Conservation (phyloP, 441 rosid genomes). For the Erodium moschatum region DNA sequence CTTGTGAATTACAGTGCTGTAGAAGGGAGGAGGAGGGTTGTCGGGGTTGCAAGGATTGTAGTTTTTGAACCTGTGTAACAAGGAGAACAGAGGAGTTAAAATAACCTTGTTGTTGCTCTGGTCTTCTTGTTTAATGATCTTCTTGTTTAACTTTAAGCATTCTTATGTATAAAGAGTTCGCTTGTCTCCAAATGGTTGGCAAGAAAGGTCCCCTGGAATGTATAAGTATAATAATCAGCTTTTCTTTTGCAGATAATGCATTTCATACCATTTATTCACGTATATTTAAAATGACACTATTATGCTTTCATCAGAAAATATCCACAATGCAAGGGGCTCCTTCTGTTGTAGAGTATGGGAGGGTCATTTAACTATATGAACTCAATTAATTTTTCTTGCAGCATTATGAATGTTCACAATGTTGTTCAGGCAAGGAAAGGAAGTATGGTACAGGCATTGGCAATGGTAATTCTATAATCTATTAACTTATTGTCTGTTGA, state of each 20-base stretch:
- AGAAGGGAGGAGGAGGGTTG: not conserved
- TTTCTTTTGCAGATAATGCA: not conserved
- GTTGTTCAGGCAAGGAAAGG: conserved; percentile 74
- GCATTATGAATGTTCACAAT: conserved; percentile 55
- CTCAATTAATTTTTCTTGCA: conserved; percentile 28
- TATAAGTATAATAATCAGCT: not conserved
- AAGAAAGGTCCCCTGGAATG: not conserved
- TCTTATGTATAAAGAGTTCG: not conserved
- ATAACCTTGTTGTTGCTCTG: not conserved
- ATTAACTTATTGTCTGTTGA: not conserved
- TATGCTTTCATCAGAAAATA: not conserved
- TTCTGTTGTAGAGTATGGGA: not conserved
- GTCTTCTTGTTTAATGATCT: no score
- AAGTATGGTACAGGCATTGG: conserved; percentile 71
- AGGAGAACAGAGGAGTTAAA: not conserved
- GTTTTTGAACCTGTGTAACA: not conserved
- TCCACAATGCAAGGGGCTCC: no score
- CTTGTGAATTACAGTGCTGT: not conserved
- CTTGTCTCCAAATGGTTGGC: conserved; percentile 11
- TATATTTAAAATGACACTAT: not conserved
- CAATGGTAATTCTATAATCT: conserved; percentile 50
- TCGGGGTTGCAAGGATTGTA: not conserved
- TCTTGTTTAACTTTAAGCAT: not conserved
- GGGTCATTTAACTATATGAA: not conserved
- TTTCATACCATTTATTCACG: not conserved